These are phyloP conservation scores for Gossypium trilobum DNA, from an alignment of 441 rosid genomes.

Conservation along the genomic window DNA sequence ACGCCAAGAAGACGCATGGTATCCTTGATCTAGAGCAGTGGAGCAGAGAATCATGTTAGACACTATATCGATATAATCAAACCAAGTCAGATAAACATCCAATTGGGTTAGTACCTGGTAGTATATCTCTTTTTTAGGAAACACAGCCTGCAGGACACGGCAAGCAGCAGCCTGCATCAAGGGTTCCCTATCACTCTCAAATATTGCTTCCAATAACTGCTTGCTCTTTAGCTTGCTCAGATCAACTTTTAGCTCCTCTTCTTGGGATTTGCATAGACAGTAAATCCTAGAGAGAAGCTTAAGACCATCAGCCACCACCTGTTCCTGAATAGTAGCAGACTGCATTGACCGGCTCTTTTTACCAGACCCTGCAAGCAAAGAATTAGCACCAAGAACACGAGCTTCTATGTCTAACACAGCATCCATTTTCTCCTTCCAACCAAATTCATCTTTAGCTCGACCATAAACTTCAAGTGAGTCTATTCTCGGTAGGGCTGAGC, in stretches of 20 bases:
- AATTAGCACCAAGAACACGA: slow-evolving; percentile 81
- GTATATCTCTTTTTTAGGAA: slow-evolving; percentile 75
- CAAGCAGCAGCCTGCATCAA: slow-evolving; percentile 90
- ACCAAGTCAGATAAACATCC: slow-evolving; percentile 3
- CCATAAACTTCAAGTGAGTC: slow-evolving; percentile 98
- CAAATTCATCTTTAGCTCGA: slow-evolving; percentile 98
- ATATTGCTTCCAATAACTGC: slow-evolving; percentile 66
- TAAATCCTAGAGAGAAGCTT: slow-evolving; percentile 77
- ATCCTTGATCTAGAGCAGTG: slow-evolving; percentile 70
- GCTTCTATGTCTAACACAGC: slow-evolving; percentile 92
- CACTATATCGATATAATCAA: slow-evolving; percentile 10
- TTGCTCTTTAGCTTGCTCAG: slow-evolving; percentile 70
- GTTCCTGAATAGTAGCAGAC: slow-evolving; percentile 78
- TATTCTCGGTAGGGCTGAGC: slow-evolving; percentile 79
- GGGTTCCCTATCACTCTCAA: slow-evolving; percentile 91
- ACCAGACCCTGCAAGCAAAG: slow-evolving; percentile 57
- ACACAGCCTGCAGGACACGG: slow-evolving; percentile 80
- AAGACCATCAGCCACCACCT: slow-evolving; percentile 91
- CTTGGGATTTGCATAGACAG: slow-evolving; percentile 46
- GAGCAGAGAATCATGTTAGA: slow-evolving; percentile 19
- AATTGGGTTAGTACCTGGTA: slow-evolving; percentile 50
- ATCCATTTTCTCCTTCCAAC: slow-evolving; percentile 99
- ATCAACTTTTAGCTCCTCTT: slow-evolving; percentile 51
- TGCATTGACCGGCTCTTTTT: slow-evolving; percentile 62
- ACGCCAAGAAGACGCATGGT: slow-evolving; percentile 95